Base-by-base conservation (phyloP, 805 yeast genomes). In the Dipodascus geniculatus region DNA sequence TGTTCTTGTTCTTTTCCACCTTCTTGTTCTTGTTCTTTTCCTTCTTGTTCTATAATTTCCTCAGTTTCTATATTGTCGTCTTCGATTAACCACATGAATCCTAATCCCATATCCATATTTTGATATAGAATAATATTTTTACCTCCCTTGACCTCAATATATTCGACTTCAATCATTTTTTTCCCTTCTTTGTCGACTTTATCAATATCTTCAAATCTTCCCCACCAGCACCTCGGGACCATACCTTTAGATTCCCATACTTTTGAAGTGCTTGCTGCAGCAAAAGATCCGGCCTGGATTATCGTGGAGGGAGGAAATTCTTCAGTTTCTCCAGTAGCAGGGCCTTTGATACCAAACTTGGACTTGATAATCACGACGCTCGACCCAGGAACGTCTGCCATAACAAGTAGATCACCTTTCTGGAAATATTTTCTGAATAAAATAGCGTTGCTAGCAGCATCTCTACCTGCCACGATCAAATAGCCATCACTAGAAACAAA, bases 81-180 rank as follows among this genome's bases (percentile, higher is more conserved):
- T n/a, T 55, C 48, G 1, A 80, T 72, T 1, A 82, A 70, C 85
- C 95, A 87, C 54, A 87, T 62, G 52, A 93, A 75, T 0, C 86
- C 96, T 60, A 90, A 74, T 0, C 99, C 99, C 93, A 93, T 85
- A 1, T 82, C 88, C 61, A 90, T 66, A 60, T 83, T 95, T n/a
- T 83, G 76, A 2, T 96, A 87, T 1, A 72, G 82, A 59, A 90
- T 70, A 58, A 71, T 77, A 19, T 74, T 76, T 62, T 81, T 82
- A 23, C 76, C 78, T 4, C 78, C 78, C 48, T 78, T 73, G 51
- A 78, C 71, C 51, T 75, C 75, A 56, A 90, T 76, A 50, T 74
- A 68, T 2, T 91, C 93, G 2, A 84, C 71, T 0, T 81, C 76
- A 49, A 89, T 69, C 53, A 74, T 74, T 60, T 86, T 90, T n/a